Conservation (phyloP, 768 basidiomycete genomes). For the Leucocoprinus sp. region DNA sequence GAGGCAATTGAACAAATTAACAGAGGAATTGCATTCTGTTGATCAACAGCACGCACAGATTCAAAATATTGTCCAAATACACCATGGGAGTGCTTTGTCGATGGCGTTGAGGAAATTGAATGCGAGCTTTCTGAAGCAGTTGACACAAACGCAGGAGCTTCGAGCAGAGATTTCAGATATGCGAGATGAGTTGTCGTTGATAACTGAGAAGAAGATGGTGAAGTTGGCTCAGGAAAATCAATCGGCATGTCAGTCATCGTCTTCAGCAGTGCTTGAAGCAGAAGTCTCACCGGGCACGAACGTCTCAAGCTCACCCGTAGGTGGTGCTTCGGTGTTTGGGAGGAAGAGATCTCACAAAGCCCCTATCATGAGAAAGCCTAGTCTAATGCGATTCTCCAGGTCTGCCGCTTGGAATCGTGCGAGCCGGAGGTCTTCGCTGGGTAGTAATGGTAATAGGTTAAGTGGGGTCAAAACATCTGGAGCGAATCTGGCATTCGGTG, state of each 20-base stretch:
- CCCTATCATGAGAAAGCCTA: conserved; percentile 42
- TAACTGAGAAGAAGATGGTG: conserved; percentile 61
- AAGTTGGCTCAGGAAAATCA: conserved; percentile 56
- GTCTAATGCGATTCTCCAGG: conserved; percentile 50
- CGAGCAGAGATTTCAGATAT: conserved; percentile 43
- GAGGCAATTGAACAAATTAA: conserved; percentile 44
- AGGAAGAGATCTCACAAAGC: neutral
- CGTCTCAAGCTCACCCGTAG: neutral
- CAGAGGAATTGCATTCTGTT: conserved; percentile 59
- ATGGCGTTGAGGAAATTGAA: conserved; percentile 81
- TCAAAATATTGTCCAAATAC: conserved; percentile 51
- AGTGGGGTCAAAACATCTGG: conserved; percentile 17
- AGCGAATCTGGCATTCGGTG: conserved; percentile 22
- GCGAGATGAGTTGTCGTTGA: conserved; percentile 58
- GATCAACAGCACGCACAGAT: conserved; percentile 62
- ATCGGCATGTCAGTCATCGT: conserved; percentile 51
- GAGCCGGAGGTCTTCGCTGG: conserved; percentile 41
- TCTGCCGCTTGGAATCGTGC: conserved; percentile 41
- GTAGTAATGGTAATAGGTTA: conserved; percentile 26
- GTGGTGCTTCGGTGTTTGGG: neutral
- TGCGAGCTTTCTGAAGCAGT: conserved; percentile 55
- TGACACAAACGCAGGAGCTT: conserved; percentile 48
- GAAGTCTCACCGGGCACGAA: conserved; percentile 10
- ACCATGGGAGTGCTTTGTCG: conserved; percentile 67
- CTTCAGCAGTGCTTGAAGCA: conserved; percentile 33